Evolutionary conservation across 306 rosid genomes (phyloP).

Genomic region (Herpetospermum pedunculosum): DNA sequence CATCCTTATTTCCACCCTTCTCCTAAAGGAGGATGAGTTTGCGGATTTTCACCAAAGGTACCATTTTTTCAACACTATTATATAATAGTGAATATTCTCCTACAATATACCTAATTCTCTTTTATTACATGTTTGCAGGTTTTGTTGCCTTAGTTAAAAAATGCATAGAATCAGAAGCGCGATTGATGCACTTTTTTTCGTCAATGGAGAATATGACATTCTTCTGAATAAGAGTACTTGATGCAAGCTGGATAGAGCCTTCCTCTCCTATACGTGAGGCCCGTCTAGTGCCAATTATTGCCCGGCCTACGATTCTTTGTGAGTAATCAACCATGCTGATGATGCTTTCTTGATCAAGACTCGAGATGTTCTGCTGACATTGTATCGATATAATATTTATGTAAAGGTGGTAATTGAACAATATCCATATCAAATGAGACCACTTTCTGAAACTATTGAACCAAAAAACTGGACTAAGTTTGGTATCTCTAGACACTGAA

Average conservation of each 20-base stretch:
- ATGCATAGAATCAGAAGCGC: background rate
- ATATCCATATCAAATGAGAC: background rate
- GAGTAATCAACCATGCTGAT: background rate
- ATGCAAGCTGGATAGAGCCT: background rate
- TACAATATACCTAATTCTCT: background rate
- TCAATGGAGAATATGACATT: background rate
- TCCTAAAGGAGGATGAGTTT: slow-evolving; percentile 31
- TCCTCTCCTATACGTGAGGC: background rate
- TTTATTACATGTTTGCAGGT: background rate
- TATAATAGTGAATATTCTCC: background rate
- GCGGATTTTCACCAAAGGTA: slow-evolving; percentile 2
- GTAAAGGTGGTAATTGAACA: background rate
- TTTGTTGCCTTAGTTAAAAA: background rate
- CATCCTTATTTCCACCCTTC: slow-evolving; percentile 75
- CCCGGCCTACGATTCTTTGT: background rate
- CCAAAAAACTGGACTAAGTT: background rate
- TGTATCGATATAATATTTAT: background rate
- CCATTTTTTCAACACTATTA: background rate
- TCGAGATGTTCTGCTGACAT: background rate
- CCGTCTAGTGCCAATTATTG: background rate
- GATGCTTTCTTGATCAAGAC: background rate
- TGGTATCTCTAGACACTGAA: background rate
- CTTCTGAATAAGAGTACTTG: background rate
- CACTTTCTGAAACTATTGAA: background rate
- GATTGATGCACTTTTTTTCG: background rate